A percentile compares a stretch with the other conserved stretches of the same genome.
Evolutionary conservation across 805 yeast genomes (phyloP).

Genomic region (Sporopachydermia lactativora): DNA sequence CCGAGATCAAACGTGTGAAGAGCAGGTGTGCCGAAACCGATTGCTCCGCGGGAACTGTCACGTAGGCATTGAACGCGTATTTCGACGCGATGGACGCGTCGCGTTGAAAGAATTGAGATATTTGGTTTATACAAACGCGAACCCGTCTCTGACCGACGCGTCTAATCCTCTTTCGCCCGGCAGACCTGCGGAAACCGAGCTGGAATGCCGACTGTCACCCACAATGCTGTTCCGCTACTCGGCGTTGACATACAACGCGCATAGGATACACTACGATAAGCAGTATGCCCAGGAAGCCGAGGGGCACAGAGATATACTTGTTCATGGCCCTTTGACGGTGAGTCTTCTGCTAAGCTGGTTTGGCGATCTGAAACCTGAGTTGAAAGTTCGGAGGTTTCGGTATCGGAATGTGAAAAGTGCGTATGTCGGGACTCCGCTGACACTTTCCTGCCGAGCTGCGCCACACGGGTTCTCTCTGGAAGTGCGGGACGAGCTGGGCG

Average conservation of each 20-base stretch:
- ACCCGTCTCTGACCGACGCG: constrained; percentile 13
- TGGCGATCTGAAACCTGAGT: constrained; percentile 9
- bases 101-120: constrained; percentile 39
- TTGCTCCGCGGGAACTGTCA: constrained; percentile 24
- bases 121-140: constrained; percentile 43
- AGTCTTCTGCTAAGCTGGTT: constrained; percentile 46
- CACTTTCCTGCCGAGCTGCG: constrained; percentile 7
- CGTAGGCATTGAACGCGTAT: constrained; percentile 44
- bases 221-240: constrained; percentile 47
- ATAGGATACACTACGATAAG: constrained; percentile 64
- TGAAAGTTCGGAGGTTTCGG: constrained; percentile 20
- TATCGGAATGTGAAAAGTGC: constrained; percentile 40
- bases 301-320: constrained; percentile 43
- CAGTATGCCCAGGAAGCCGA: constrained; percentile 40
- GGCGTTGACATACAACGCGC: constrained; percentile 70
- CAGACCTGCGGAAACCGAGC: constrained; percentile 5
- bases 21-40: constrained; percentile 31
- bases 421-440: constrained; percentile 25
- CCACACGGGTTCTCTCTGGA: constrained; percentile 1
- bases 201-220: constrained; percentile 12
- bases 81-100: constrained; percentile 15
- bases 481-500: constrained; percentile 20
- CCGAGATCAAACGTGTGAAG: constrained; percentile 33
- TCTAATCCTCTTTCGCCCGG: constrained; percentile 6
- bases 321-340: constrained; percentile 74